These are phyloP conservation scores for Fusarium setosum DNA, from an alignment of 2,329 filamentous ascomycete genomes.

Conservation along the genomic window DNA sequence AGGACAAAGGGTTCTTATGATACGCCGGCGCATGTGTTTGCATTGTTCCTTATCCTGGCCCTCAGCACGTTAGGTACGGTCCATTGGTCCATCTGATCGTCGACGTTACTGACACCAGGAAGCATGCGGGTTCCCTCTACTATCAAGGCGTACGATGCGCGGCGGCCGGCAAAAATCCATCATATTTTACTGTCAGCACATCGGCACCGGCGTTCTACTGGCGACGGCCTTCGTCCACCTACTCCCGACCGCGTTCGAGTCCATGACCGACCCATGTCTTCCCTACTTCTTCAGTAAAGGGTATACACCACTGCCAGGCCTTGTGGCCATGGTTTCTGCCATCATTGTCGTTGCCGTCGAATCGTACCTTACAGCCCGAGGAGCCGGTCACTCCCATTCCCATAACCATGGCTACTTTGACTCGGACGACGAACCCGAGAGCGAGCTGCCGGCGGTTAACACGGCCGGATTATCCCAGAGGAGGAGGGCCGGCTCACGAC, in stretches of 20 bases:
- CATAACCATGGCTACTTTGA: slow-evolving; percentile 64
- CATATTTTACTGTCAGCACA: slow-evolving; percentile 77
- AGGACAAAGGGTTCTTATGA: slow-evolving; percentile 69
- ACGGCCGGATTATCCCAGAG: slow-evolving; percentile 51
- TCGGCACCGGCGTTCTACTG: slow-evolving; percentile 86
- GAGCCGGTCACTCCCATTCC: slow-evolving; percentile 70
- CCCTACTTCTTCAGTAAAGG: slow-evolving; percentile 81
- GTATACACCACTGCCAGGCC: slow-evolving; percentile 83
- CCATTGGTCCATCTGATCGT: neutral
- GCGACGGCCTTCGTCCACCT: slow-evolving; percentile 88
- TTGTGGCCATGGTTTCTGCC: slow-evolving; percentile 86
- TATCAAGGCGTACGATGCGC: slow-evolving; percentile 69
- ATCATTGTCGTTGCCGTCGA: slow-evolving; percentile 86
- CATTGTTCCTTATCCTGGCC: slow-evolving; percentile 72
- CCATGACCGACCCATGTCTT: slow-evolving; percentile 76
- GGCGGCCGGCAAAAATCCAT: slow-evolving; percentile 68
- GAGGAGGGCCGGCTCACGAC: slow-evolving; percentile 55
- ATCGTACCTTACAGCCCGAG: slow-evolving; percentile 84
- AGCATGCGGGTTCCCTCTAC: slow-evolving; percentile 75
- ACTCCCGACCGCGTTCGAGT: slow-evolving; percentile 74
- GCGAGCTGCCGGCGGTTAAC: slow-evolving; percentile 42
- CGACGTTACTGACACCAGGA: slow-evolving; percentile 11
- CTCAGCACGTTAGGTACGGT: slow-evolving; percentile 68
- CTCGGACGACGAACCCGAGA: slow-evolving; percentile 54
- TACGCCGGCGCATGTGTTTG: slow-evolving; percentile 74